Evolutionary conservation across 352 stramenopile species (phyloP), one percentile per base, ranked within the genome.

Genomic region (Ophiocytium majus): DNA sequence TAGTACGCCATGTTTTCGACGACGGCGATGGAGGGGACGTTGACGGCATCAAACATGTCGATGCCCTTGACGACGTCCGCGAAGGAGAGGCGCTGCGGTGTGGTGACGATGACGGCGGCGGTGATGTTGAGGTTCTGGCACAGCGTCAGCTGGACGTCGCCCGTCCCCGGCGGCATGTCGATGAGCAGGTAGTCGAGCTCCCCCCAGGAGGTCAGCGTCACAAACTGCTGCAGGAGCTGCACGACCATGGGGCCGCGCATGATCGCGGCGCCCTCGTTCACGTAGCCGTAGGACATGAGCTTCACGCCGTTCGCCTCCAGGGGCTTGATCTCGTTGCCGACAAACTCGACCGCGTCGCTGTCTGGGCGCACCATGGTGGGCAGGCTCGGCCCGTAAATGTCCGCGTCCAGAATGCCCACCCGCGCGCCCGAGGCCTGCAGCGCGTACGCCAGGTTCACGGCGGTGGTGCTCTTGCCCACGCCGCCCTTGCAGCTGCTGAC

Each of bases 1-100:
- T 97, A 98, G 84, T 98, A 99, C 28, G 96, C 94, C 97, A 99
- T 99, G 90, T 99, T 99, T 86, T 99, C 96, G 1, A 99, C 98
- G 14, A 99, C 93, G 14, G 96, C 96, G 1, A 97, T 90, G 9
- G 95, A 98, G 79, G 96, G 96, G 50, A 99, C 95, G 92, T 99
- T 98, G 31, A 99, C 92, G 37, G 97, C 94, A 71, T 98, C 93
- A 88, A 99, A 99, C 94, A 99, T 98, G 50, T 96, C 91, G 71
- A 99, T 97, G 79, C 97, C 97, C 87, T 99, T 98, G 78, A 98
- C 96, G 10, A 99, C 97, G 89, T 99, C 98, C 33, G 98, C 96
- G 88, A 98, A 98, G 88, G 93, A 97, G 76, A 99, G 93, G 83
- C 96, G 93, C 86, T 99, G 96, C 0, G 98, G 98, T 31, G 97